phyloP scores from a whole-genome alignment of 495 filamentous ascomycete genomes.

The Tetracladium marchalianum region DNA sequence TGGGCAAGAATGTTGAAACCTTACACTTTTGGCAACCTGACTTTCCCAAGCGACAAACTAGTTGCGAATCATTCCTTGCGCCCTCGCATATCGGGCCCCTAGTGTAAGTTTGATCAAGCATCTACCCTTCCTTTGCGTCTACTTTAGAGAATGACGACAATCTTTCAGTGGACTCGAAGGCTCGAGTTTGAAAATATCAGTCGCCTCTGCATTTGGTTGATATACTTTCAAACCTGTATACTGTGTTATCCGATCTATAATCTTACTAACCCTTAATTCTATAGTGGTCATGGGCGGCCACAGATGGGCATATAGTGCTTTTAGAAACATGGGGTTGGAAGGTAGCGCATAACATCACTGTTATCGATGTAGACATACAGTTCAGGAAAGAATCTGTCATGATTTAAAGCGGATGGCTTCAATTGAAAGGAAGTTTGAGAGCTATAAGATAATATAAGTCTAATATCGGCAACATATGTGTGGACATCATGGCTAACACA shows the following conservation, averaged over 20 bases:
- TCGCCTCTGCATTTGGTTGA: too few species aligned
- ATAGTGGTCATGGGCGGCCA: background rate
- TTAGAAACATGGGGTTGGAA: background rate
- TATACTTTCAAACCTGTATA: too few species aligned
- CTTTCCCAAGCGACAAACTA: background rate
- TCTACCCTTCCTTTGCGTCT: background rate
- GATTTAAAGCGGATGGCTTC: background rate
- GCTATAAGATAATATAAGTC: background rate
- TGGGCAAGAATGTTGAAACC: background rate
- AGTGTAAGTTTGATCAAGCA: background rate
- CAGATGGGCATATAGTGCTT: background rate
- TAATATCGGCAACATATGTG: too few species aligned
- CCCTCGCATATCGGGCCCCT: background rate
- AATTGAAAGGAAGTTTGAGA: background rate
- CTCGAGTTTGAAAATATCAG: too few species aligned
- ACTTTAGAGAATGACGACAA: too few species aligned
- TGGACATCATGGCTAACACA: background rate
- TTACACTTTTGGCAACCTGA: background rate
- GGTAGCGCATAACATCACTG: background rate
- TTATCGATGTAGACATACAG: background rate
- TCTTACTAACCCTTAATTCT: too few species aligned
- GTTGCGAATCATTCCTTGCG: background rate
- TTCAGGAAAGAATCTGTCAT: background rate
- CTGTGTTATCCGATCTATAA: too few species aligned
- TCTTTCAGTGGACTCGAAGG: too few species aligned